Conservation (phyloP, 805 yeast genomes). For the Hanseniaspora singularis region DNA sequence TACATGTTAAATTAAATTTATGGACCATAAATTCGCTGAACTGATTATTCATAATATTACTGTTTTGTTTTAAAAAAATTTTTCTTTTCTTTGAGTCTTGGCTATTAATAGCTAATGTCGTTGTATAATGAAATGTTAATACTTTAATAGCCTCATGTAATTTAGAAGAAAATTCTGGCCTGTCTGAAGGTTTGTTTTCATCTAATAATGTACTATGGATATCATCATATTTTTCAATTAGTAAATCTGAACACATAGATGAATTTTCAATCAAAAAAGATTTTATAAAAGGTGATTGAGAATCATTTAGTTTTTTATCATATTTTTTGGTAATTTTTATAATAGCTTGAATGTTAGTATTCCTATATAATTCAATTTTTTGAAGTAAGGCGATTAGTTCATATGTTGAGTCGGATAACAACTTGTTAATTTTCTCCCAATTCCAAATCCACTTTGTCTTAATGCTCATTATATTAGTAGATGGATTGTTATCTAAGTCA, state of each 20-base stretch:
- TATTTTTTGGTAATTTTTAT: slow-evolving; percentile 82
- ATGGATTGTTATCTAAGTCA: slow-evolving; percentile 10
- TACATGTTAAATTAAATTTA: slow-evolving; percentile 26
- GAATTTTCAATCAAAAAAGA: slow-evolving; percentile 1
- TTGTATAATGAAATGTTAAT: slow-evolving; percentile 9
- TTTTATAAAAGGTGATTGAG: slow-evolving; percentile 22
- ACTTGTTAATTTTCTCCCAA: slow-evolving; percentile 30
- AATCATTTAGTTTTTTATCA: slow-evolving; percentile 44
- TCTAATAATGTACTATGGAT: slow-evolving; percentile 3
- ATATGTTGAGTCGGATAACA: slow-evolving; percentile 52
- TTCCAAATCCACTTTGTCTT: slow-evolving; percentile 40
- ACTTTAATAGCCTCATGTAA: slow-evolving; percentile 12
- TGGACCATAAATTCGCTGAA: slow-evolving; percentile 27
- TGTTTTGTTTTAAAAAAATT: slow-evolving; percentile 10
- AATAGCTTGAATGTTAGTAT: slow-evolving; percentile 75
- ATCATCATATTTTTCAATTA: slow-evolving; percentile 12
- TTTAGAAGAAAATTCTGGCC: slow-evolving; percentile 9
- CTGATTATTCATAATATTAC: slow-evolving; percentile 11
- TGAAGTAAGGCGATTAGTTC: slow-evolving; percentile 56
- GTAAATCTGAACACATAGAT: slow-evolving; percentile 8
- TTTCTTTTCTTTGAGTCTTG: slow-evolving; percentile 9
- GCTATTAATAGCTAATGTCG: slow-evolving; percentile 3
- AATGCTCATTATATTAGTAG: slow-evolving; percentile 22
- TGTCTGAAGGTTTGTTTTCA: slow-evolving; percentile 1
- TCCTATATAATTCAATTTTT: slow-evolving; percentile 35